These are phyloP conservation scores for Exobasidium cylindrosporum DNA, from an alignment of 1,284 basidiomycete genomes.

Conservation along the genomic window DNA sequence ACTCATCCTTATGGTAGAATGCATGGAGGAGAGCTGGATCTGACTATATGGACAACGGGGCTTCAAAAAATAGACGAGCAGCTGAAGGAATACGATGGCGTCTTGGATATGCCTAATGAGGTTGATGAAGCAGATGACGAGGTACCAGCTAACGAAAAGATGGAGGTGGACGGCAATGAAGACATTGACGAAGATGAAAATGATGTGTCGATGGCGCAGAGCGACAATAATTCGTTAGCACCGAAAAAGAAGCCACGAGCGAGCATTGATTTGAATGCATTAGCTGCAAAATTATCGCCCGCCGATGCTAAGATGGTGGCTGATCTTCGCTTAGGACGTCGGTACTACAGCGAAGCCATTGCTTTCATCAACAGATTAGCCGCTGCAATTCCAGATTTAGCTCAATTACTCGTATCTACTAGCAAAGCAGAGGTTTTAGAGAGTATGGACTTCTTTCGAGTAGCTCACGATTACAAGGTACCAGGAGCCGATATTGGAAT, in stretches of 20 bases:
- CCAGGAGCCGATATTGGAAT: slow-evolving; percentile 66
- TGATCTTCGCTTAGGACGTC: slow-evolving; percentile 74
- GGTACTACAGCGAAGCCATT: slow-evolving; percentile 83
- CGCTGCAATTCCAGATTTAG: slow-evolving; percentile 70
- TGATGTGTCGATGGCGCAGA: slow-evolving; percentile 32
- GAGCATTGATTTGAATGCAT: slow-evolving; percentile 33
- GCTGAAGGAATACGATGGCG: slow-evolving; percentile 58
- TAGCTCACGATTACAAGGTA: slow-evolving; percentile 79
- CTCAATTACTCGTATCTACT: slow-evolving; percentile 79
- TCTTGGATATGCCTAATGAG: slow-evolving; percentile 40
- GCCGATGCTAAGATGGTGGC: slow-evolving; percentile 58
- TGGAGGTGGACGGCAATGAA: slow-evolving; percentile 48
- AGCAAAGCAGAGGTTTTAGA: slow-evolving; percentile 92
- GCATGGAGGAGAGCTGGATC: slow-evolving; percentile 77
- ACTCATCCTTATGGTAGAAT: slow-evolving; percentile 87
- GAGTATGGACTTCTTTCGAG: slow-evolving; percentile 89
- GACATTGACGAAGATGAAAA: slow-evolving; percentile 56
- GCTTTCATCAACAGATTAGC: slow-evolving; percentile 82
- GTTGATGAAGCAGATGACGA: slow-evolving; percentile 46
- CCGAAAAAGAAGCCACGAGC: slow-evolving; percentile 30
- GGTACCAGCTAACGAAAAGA: slow-evolving; percentile 37
- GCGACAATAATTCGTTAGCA: slow-evolving; percentile 12
- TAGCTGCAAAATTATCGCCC: slow-evolving; percentile 40
- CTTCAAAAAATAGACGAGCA: slow-evolving; percentile 64
- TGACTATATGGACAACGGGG: slow-evolving; percentile 69